phyloP scores from a whole-genome alignment of 768 basidiomycete species.

The Russula olivacea region DNA sequence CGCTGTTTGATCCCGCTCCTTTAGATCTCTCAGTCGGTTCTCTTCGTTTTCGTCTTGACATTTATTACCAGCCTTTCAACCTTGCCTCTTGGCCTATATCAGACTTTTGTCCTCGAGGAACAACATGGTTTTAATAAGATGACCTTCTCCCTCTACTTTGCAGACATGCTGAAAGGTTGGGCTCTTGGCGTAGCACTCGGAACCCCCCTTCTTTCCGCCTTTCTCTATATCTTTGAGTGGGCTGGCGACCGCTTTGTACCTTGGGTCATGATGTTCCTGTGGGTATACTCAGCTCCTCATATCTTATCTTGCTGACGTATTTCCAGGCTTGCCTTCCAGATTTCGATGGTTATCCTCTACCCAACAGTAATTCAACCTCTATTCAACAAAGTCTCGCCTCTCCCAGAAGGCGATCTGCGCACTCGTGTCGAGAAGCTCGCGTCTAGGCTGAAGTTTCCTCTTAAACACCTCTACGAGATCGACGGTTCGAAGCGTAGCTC shows the following conservation, averaged over 20 bases:
- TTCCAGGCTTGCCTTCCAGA: constrained; percentile 69
- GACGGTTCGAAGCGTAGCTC: constrained; percentile 94
- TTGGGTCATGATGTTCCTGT: constrained; percentile 93
- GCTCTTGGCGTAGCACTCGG: constrained; percentile 64
- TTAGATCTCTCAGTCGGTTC: constrained; percentile 80
- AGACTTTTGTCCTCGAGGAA: constrained; percentile 91
- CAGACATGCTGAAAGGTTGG: constrained; percentile 80
- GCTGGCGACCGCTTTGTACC: constrained; percentile 90
- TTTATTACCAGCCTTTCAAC: constrained; percentile 60
- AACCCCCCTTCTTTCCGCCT: constrained; percentile 77
- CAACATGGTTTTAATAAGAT: constrained; percentile 98
- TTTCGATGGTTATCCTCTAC: constrained; percentile 77
- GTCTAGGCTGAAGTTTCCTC: constrained; percentile 78
- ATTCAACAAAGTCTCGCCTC: constrained; percentile 94
- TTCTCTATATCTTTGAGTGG: constrained; percentile 88
- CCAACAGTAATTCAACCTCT: constrained; percentile 88
- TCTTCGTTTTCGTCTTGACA: constrained; percentile 64
- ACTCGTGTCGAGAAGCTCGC: constrained; percentile 74
- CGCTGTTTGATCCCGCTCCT: neutral
- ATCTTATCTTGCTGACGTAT: constrained; percentile 7
- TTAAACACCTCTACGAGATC: constrained; percentile 93
- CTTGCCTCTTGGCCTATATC: constrained; percentile 74
- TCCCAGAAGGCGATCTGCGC: constrained; percentile 71
- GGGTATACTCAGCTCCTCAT: constrained; percentile 29
- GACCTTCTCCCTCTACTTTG: constrained; percentile 64